phyloP scores from a whole-genome alignment of 106 monocot species.

The Dactylorhiza incarnata region DNA sequence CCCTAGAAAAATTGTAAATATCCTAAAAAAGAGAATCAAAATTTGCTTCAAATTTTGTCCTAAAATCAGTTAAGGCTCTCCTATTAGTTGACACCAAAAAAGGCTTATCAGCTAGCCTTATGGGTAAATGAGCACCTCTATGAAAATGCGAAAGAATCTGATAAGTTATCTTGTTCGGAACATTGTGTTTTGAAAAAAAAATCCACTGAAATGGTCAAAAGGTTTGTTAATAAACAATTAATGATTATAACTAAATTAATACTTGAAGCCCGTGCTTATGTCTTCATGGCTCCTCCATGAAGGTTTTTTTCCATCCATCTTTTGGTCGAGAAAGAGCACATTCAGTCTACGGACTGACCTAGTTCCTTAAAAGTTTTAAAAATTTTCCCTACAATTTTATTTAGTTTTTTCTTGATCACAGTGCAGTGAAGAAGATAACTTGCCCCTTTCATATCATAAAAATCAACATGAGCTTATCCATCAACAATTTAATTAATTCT shows the following conservation, averaged over 20 bases:
- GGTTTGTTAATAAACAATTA: neutral
- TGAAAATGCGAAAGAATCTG: neutral
- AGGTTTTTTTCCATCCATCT: neutral
- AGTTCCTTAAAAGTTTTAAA: neutral
- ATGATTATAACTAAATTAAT: neutral
- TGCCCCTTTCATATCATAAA: neutral
- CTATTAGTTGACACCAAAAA: neutral
- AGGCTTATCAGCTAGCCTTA: neutral
- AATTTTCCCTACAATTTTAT: too few species aligned
- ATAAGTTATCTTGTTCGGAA: neutral
- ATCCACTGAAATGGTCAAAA: neutral
- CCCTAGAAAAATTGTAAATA: too few species aligned
- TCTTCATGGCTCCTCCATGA: neutral
- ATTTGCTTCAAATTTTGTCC: too few species aligned
- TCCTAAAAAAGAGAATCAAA: too few species aligned
- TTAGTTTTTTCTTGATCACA: too few species aligned
- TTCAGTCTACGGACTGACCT: neutral
- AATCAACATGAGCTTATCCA: constrained; percentile 4
- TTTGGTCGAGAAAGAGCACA: neutral
- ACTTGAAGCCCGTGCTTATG: neutral
- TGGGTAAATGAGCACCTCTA: neutral
- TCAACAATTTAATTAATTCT: neutral
- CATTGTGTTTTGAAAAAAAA: too few species aligned
- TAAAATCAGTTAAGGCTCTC: too few species aligned
- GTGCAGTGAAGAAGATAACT: neutral